These are phyloP conservation scores for Candida palmyrensis DNA, from an alignment of 805 yeast genomes.

Conservation along the genomic window DNA sequence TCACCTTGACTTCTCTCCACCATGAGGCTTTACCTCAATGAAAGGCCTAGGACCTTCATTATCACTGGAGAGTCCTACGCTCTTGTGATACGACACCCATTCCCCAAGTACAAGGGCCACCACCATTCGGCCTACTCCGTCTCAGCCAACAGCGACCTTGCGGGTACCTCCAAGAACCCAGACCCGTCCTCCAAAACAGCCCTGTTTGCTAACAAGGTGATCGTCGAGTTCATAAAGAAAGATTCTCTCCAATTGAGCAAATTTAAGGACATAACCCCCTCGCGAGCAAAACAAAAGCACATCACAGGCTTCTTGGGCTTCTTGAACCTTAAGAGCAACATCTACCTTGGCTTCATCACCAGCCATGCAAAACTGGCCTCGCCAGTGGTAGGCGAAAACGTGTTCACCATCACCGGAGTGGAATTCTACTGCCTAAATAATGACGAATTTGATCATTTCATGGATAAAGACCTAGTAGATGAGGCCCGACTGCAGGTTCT, in stretches of 20 bases:
- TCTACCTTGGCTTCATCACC: constrained; percentile 57
- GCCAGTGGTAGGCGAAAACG: constrained; percentile 49
- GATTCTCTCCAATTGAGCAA: constrained; percentile 30
- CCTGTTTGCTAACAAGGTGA: constrained; percentile 19
- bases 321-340: constrained; percentile 46
- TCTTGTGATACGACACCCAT: constrained; percentile 51
- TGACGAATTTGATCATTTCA: constrained; percentile 45
- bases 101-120: constrained; percentile 21
- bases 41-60: constrained; percentile 64
- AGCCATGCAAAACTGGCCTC: constrained; percentile 52
- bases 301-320: constrained; percentile 61
- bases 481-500: constrained; percentile 7
- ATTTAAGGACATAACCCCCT: constrained; percentile 41
- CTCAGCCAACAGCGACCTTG: constrained; percentile 2
- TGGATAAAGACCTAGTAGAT: constrained; percentile 11
- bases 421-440: constrained; percentile 61
- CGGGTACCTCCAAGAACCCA: constrained; percentile 20
- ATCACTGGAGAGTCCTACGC: constrained; percentile 56
- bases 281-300: constrained; percentile 16
- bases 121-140: constrained; percentile 8
- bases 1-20: too few species aligned
- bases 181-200: constrained; percentile 1
- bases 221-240: constrained; percentile 50
- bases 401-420: constrained; percentile 53
- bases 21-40: constrained; percentile 63